Percentiles rank a stretch among this genome's conserved stretches.
These are phyloP conservation scores for Phlyctochytrium bullatum DNA, from an alignment of 192 early-diverging fungal genomes.

Conservation along the genomic window DNA sequence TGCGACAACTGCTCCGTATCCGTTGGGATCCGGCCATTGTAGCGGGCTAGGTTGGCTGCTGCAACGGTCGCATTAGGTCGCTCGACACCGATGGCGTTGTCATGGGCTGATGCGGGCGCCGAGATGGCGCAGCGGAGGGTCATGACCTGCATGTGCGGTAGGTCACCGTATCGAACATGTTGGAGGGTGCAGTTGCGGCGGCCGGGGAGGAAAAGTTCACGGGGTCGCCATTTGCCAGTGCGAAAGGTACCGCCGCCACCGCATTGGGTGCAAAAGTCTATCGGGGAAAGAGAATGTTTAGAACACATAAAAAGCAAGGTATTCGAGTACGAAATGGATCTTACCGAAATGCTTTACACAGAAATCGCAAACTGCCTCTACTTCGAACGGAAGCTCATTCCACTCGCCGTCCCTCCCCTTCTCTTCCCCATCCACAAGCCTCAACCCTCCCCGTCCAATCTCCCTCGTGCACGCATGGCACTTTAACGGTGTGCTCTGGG, in stretches of 20 bases:
- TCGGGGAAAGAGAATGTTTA: no score
- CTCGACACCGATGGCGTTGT: no score
- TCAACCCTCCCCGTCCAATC: neutral
- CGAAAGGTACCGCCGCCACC: conserved; percentile 41
- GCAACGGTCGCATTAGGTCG: no score
- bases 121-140: no score
- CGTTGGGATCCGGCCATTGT: no score
- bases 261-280: conserved; percentile 40
- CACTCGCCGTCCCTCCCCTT: neutral
- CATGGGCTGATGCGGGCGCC: no score
- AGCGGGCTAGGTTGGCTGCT: no score
- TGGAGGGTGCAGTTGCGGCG: conserved; percentile 23
- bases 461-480: neutral
- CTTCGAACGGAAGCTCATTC: conserved; percentile 21
- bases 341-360: conserved; percentile 16
- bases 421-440: neutral
- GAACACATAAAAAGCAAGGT: no score
- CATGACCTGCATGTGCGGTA: no score
- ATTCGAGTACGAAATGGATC: neutral
- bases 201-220: conserved; percentile 23
- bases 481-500: no score
- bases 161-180: conserved; percentile 25
- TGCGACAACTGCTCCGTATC: no score
- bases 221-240: conserved; percentile 36
- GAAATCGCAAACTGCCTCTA: conserved; percentile 35